phyloP scores from a whole-genome alignment of 2,329 filamentous ascomycete species.

The Fusarium udum region DNA sequence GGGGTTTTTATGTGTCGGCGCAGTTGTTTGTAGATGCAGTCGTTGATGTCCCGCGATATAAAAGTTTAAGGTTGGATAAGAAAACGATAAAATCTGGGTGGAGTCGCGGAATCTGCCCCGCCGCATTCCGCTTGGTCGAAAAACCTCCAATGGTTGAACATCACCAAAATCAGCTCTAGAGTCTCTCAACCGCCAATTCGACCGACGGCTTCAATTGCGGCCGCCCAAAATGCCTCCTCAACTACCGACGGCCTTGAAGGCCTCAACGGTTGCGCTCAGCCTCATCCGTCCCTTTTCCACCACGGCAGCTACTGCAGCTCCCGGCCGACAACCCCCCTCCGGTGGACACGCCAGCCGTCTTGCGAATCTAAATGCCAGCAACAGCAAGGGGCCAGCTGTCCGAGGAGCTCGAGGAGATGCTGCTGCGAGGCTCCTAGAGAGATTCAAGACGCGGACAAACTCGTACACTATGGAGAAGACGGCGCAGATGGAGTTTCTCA shows the following conservation, averaged over 20 bases:
- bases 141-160: conserved; percentile 38
- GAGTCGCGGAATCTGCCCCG: conserved; percentile 43
- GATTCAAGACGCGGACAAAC: conserved; percentile 38
- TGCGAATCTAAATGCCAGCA: conserved; percentile 38
- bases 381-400: neutral
- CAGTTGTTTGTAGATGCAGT: conserved; percentile 1
- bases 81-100: conserved; percentile 42
- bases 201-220: conserved; percentile 16
- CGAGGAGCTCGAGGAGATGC: conserved; percentile 39
- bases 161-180: conserved; percentile 28
- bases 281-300: conserved; percentile 46
- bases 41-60: neutral
- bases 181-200: conserved; percentile 2
- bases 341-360: conserved; percentile 30
- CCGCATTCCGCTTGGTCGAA: conserved; percentile 38
- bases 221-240: conserved; percentile 53
- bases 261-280: conserved; percentile 27
- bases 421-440: conserved; percentile 43
- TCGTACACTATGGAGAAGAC: conserved; percentile 43
- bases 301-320: conserved; percentile 40
- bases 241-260: conserved; percentile 44
- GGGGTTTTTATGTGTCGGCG: neutral
- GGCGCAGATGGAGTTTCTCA: conserved; percentile 50
- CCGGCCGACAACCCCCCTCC: conserved; percentile 16
- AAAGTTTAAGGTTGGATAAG: conserved; percentile 26